Evolutionary conservation across 1,284 basidiomycete species (phyloP), one percentile per base, ranked within the genome.

Genomic region (Gymnopus androsaceus): DNA sequence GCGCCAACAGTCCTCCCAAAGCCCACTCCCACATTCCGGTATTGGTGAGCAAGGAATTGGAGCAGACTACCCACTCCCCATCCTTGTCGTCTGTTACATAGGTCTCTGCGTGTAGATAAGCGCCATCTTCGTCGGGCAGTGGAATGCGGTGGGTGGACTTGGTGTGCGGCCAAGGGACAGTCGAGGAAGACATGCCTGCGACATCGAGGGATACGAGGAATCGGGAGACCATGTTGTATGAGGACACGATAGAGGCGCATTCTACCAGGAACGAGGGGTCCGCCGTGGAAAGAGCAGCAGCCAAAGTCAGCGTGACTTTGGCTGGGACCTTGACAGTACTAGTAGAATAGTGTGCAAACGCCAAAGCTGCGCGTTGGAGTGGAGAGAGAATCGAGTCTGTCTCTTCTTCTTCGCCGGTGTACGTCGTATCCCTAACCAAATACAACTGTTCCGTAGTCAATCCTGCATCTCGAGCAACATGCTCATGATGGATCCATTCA

Each of bases 211-310:
- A 72, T 5, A 81, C 65, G 17, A 84, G 69, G 60, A 83, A 78
- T n/a, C 82, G 72, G 21, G 81, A 83, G 1, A 84, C 81, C 79
- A 82, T 79, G 64, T 83, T 83, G 62, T 84, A 84, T 0, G 71
- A 64, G 3, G 78, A 77, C 0, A 78, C 73, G 1, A 79, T 73
- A 34, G 79, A 72, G 0, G 75, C 74, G 15, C 72, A 74, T 60
- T 84, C 81, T 21, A 79, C 78, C 17, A 14, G 30, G n/a, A 36
- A 15, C 4, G 15, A 40, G 27, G 17, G 50, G 53, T 14, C 33
- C 44, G 50, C 59, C n/a, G n/a, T n/a, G n/a, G n/a, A 54, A 36
- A 74, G 59, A 36, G 71, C 60, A 21, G 51, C 61, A 48, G 65
- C 69, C 34, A 79, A 66, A 21, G 58, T 58, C n/a, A 60, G 55